Conservation (phyloP, 2,329 filamentous ascomycete species). For the Neofusicoccum parvum region DNA sequence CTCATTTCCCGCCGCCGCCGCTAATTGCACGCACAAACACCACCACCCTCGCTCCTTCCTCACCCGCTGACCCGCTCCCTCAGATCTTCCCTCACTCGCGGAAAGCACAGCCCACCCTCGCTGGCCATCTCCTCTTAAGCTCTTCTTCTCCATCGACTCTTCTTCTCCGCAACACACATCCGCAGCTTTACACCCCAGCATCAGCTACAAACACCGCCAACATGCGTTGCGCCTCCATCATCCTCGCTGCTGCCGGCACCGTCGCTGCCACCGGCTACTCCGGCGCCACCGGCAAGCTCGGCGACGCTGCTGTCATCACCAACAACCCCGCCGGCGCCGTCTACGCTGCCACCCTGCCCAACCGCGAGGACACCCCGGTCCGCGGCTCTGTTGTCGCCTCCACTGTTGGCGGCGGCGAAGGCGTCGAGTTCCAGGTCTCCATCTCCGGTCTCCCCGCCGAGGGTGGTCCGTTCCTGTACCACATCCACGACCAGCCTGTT, state of each 20-base stretch:
- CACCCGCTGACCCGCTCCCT: not conserved
- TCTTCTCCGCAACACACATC: not conserved
- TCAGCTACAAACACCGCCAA: not conserved
- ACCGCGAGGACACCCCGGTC: constrained; percentile 35
- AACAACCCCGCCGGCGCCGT: constrained; percentile 43
- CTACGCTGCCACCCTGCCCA: constrained; percentile 43
- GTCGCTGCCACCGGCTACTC: constrained; percentile 28
- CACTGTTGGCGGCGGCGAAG: constrained; percentile 38
- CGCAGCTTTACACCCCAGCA: not conserved
- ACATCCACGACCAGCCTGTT: constrained; percentile 48
- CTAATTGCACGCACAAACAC: not conserved
- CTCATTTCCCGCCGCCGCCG: constrained; percentile 12
- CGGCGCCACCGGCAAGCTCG: constrained; percentile 26
- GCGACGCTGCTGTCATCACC: constrained; percentile 36
- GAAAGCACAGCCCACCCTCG: constrained; percentile 1
- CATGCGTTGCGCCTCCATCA: constrained; percentile 25
- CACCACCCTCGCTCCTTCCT: not conserved
- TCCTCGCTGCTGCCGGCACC: constrained; percentile 28
- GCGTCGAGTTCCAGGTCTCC: constrained; percentile 44
- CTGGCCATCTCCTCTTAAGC: not conserved
- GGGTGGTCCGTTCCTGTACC: constrained; percentile 51
- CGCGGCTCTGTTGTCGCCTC: constrained; percentile 38
- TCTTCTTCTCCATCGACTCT: not conserved
- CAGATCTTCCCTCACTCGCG: constrained; percentile 6
- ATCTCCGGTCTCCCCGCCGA: constrained; percentile 43